Evolutionary conservation across 2,329 filamentous ascomycete genomes (phyloP).

Genomic region (Alternaria conjuncta): DNA sequence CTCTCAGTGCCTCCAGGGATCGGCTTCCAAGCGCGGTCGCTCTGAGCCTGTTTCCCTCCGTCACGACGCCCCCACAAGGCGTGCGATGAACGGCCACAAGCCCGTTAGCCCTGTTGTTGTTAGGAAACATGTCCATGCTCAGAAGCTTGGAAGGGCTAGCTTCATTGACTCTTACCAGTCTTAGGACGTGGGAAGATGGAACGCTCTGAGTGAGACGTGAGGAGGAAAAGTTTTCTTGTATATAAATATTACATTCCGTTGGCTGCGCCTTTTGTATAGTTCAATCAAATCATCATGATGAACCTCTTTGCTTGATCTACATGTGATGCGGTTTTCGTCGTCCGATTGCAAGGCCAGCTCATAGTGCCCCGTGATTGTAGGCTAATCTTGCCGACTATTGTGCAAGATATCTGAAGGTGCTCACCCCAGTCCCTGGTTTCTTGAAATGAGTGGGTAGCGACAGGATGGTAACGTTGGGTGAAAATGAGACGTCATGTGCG

Average conservation of each 20-base stretch:
- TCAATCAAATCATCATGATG: not conserved
- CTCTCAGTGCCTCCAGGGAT: conserved; percentile 5
- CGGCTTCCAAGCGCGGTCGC: not conserved
- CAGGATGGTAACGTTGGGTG: not conserved
- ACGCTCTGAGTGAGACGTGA: not conserved
- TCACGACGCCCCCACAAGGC: not conserved
- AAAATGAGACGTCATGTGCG: not conserved
- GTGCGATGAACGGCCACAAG: not conserved
- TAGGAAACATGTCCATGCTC: not conserved
- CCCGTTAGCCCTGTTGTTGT: not conserved
- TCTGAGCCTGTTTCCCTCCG: not conserved
- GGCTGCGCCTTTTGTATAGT: conserved; percentile 4
- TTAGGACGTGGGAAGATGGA: not conserved
- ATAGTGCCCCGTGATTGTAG: not conserved
- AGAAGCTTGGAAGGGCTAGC: not conserved
- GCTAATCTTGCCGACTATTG: not conserved
- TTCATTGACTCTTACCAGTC: not conserved
- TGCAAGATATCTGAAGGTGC: not conserved
- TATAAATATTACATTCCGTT: not conserved
- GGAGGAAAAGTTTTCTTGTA: conserved; percentile 1
- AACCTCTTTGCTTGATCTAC: not conserved
- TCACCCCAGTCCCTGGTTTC: not conserved
- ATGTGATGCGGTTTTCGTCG: not conserved
- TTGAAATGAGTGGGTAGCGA: not conserved
- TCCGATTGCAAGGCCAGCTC: not conserved